Percentiles rank a stretch among this genome's conserved stretches.
Evolutionary conservation across 2,329 filamentous ascomycete species (phyloP).

Genomic region (Arthroderma sp.): DNA sequence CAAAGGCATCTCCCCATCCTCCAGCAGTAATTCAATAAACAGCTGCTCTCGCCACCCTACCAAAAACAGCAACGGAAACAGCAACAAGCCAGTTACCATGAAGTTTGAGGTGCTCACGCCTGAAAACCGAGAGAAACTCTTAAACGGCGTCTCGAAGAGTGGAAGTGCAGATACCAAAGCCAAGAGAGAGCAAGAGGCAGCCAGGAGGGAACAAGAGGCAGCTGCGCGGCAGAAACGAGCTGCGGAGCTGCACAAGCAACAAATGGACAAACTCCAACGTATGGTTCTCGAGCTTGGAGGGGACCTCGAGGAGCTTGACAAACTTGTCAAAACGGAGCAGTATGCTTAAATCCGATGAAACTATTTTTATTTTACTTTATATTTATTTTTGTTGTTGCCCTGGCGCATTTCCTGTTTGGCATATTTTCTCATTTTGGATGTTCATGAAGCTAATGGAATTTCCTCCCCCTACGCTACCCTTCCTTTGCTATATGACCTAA

Average conservation of each 20-base stretch:
- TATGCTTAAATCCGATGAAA: too few species aligned
- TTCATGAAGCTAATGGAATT: neutral
- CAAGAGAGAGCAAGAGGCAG: slow-evolving; percentile 73
- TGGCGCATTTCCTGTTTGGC: too few species aligned
- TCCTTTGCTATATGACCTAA: neutral
- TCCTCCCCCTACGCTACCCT: neutral
- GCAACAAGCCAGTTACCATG: neutral
- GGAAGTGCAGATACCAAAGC: slow-evolving; percentile 91
- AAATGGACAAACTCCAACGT: too few species aligned
- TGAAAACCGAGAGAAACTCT: slow-evolving; percentile 60
- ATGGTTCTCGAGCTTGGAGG: too few species aligned
- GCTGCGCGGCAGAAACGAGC: too few species aligned
- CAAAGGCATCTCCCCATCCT: slow-evolving; percentile 10
- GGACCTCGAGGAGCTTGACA: too few species aligned
- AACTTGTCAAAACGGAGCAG: too few species aligned
- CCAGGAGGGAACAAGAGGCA: too few species aligned
- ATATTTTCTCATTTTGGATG: too few species aligned
- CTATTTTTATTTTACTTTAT: too few species aligned
- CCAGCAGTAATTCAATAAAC: neutral
- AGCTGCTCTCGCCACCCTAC: neutral
- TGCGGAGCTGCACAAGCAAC: too few species aligned
- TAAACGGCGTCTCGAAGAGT: slow-evolving; percentile 82
- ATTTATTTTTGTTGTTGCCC: too few species aligned
- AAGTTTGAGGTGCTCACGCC: slow-evolving; percentile 87
- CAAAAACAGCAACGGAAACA: neutral